Conservation (phyloP, 441 rosid genomes). For the Jatropha podagrica region DNA sequence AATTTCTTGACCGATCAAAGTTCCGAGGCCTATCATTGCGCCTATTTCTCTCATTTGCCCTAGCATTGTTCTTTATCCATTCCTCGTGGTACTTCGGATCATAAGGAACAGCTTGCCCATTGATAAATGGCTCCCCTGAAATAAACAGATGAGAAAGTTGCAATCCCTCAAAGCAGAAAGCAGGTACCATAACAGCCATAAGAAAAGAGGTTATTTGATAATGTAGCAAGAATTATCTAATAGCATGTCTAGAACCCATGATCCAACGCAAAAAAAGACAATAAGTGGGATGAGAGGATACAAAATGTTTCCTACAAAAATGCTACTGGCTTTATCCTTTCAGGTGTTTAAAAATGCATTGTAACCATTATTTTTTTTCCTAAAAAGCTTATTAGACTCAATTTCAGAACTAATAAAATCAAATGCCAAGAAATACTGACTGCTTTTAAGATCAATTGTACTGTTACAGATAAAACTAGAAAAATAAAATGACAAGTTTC, state of each 20-base stretch:
- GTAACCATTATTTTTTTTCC: background rate
- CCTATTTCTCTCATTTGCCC: constrained; percentile 82
- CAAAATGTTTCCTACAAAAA: background rate
- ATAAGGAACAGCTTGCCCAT: constrained; percentile 93
- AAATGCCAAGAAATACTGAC: background rate
- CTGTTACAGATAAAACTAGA: background rate
- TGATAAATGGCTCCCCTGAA: constrained; percentile 89
- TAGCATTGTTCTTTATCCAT: constrained; percentile 86
- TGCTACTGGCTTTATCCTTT: background rate
- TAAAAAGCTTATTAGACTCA: background rate
- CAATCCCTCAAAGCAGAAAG: background rate
- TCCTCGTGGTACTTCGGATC: constrained; percentile 95
- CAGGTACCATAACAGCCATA: background rate
- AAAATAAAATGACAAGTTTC: background rate
- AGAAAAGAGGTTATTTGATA: background rate
- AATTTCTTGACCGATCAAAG: constrained; percentile 74
- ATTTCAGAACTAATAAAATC: background rate
- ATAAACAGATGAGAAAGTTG: background rate
- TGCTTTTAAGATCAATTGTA: background rate
- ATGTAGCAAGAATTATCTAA: background rate
- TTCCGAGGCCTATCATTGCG: constrained; percentile 83
- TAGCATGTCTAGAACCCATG: background rate
- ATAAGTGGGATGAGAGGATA: no score
- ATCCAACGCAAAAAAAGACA: background rate
- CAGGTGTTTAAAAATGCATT: background rate